Conservation (phyloP, 1,284 basidiomycete genomes). For the Rhodotorula glutinis region DNA sequence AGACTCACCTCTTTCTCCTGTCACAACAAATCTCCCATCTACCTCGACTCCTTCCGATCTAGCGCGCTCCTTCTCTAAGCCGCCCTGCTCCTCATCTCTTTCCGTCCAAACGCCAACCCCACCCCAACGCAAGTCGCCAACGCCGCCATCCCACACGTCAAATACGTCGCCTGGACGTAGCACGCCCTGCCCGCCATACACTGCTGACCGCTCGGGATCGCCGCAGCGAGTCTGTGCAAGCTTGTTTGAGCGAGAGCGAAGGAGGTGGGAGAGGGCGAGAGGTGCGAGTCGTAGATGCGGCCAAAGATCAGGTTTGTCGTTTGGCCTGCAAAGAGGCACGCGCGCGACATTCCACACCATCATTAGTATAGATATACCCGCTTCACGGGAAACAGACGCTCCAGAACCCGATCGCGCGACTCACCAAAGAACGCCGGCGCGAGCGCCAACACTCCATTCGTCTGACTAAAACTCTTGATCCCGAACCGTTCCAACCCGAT, state of each 20-base stretch:
- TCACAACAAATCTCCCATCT: too few species aligned
- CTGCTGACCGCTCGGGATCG: too few species aligned
- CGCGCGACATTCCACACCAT: neutral
- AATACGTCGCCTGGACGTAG: conserved; percentile 19
- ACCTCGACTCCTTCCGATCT: too few species aligned
- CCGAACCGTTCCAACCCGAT: conserved; percentile 37
- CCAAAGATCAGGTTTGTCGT: conserved; percentile 36
- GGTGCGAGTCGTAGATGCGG: conserved; percentile 24
- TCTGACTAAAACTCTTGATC: conserved; percentile 25
- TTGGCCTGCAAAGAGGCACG: conserved; percentile 20
- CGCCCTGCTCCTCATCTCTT: conserved; percentile 18
- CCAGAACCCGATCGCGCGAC: too few species aligned
- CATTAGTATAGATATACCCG: neutral
- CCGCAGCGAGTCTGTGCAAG: neutral
- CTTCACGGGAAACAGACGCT: neutral
- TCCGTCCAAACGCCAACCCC: conserved; percentile 12
- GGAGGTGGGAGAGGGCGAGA: neutral
- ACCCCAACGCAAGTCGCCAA: conserved; percentile 10
- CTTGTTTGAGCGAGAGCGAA: neutral
- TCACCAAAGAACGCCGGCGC: conserved; percentile 35
- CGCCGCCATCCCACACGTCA: conserved; percentile 23
- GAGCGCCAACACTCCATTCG: conserved; percentile 32
- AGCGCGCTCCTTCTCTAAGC: neutral
- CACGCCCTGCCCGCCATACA: conserved; percentile 28
- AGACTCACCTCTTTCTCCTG: too few species aligned